Percentiles rank a stretch among this genome's conserved stretches.
phyloP scores from a whole-genome alignment of 2,329 filamentous ascomycete species.

The Xylaria sp. region DNA sequence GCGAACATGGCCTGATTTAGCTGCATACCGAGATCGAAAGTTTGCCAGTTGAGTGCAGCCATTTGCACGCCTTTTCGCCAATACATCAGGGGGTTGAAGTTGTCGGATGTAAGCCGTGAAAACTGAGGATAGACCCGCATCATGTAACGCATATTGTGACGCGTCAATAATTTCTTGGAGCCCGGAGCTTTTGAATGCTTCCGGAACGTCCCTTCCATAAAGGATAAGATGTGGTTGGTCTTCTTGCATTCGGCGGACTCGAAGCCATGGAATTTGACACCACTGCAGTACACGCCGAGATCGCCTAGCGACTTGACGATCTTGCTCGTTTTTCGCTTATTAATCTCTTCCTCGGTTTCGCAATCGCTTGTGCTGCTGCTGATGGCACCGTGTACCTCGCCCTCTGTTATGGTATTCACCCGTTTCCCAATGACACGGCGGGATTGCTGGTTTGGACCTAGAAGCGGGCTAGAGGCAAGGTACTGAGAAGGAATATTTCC shows the following conservation, averaged over 20 bases:
- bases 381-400: slow-evolving; percentile 62
- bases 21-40: slow-evolving; percentile 94
- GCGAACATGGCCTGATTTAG: slow-evolving; percentile 98
- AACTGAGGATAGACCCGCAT: slow-evolving; percentile 95
- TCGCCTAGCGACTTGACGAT: slow-evolving; percentile 85
- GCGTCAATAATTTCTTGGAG: slow-evolving; percentile 80
- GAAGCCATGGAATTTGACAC: slow-evolving; percentile 86
- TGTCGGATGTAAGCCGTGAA: slow-evolving; percentile 84
- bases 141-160: slow-evolving; percentile 89
- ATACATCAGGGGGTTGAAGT: slow-evolving; percentile 92
- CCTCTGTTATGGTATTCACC: slow-evolving; percentile 68
- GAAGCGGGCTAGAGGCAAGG: slow-evolving; percentile 64
- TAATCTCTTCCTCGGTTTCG: slow-evolving; percentile 71
- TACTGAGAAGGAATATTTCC: slow-evolving; percentile 61
- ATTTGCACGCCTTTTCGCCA: slow-evolving; percentile 98
- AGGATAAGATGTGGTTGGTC: slow-evolving; percentile 95
- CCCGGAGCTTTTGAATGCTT: slow-evolving; percentile 80
- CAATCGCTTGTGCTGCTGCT: slow-evolving; percentile 81
- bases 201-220: slow-evolving; percentile 89
- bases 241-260: slow-evolving; percentile 80
- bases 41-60: slow-evolving; percentile 98
- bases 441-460: slow-evolving; percentile 62
- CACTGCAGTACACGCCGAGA: slow-evolving; percentile 79
- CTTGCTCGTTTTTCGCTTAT: slow-evolving; percentile 78
- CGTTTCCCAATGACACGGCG: slow-evolving; percentile 61